These are phyloP conservation scores for Lophiostoma macrostomum DNA, from an alignment of 495 filamentous ascomycete genomes.

Conservation along the genomic window DNA sequence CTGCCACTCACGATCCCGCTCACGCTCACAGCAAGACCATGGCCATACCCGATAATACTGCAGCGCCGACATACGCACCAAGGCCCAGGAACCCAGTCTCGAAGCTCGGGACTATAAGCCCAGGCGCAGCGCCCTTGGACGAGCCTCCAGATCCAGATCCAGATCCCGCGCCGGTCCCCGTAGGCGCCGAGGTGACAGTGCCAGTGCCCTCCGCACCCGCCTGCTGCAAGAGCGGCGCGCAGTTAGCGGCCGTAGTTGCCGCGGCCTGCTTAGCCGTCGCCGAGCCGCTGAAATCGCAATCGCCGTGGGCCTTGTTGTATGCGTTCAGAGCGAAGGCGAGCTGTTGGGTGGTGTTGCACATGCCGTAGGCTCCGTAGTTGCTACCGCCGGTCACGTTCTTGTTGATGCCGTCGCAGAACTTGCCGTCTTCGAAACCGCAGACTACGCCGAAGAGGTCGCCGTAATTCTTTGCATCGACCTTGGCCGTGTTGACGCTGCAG, in stretches of 20 bases:
- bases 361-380: slow-evolving; percentile 86
- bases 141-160: slow-evolving; percentile 43
- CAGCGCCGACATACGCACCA: slow-evolving; percentile 65
- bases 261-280: slow-evolving; percentile 46
- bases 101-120: slow-evolving; percentile 53
- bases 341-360: slow-evolving; percentile 77
- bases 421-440: slow-evolving; percentile 54
- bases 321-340: slow-evolving; percentile 76
- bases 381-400: slow-evolving; percentile 67
- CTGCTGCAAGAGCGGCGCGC: slow-evolving; percentile 54
- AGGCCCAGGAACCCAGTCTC: slow-evolving; percentile 62
- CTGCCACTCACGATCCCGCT: no score
- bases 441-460: slow-evolving; percentile 68
- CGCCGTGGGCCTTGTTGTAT: slow-evolving; percentile 60
- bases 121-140: slow-evolving; percentile 40
- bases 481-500: slow-evolving; percentile 63
- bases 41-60: slow-evolving; percentile 63
- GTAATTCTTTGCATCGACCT: slow-evolving; percentile 52
- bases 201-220: slow-evolving; percentile 64
- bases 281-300: slow-evolving; percentile 75
- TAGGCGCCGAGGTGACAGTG: slow-evolving; percentile 49
- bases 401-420: slow-evolving; percentile 67
- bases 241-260: slow-evolving; percentile 50
- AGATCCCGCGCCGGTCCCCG: slow-evolving; percentile 40
- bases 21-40: slow-evolving; percentile 49